phyloP scores from a whole-genome alignment of 306 rosid genomes.

The Malus sieversii region DNA sequence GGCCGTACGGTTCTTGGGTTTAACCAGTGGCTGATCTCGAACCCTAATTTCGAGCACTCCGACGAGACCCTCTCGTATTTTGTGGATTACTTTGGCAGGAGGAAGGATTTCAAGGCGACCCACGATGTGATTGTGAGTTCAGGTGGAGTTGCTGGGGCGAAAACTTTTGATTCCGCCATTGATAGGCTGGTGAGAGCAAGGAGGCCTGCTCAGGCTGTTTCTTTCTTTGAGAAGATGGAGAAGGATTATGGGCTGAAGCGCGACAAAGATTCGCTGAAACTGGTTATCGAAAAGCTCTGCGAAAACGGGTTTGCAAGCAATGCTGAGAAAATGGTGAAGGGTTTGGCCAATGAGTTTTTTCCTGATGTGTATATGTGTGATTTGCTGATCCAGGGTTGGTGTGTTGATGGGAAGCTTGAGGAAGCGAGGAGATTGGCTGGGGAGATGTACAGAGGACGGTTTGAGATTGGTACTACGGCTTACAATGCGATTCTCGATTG shows the following conservation, averaged over 20 bases:
- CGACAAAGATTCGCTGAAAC: conserved; percentile 34
- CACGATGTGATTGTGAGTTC: conserved; percentile 39
- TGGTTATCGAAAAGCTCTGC: conserved; percentile 66
- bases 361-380: conserved; percentile 58
- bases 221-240: conserved; percentile 74
- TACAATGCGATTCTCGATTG: conserved; percentile 74
- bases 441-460: conserved; percentile 83
- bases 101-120: conserved; percentile 70
- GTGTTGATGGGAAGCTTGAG: conserved; percentile 54
- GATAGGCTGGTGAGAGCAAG: conserved; percentile 67
- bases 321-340: conserved; percentile 75
- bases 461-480: conserved; percentile 52
- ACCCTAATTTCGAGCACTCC: conserved; percentile 42
- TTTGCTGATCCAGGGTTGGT: conserved; percentile 61
- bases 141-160: conserved; percentile 33
- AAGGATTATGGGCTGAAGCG: conserved; percentile 56
- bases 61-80: conserved; percentile 61
- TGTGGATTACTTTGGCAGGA: conserved; percentile 57
- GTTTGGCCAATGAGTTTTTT: conserved; percentile 56
- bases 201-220: conserved; percentile 41
- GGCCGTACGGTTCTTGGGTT: conserved; percentile 57
- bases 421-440: conserved; percentile 67
- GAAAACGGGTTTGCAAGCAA: conserved; percentile 50
- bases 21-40: conserved; percentile 49
- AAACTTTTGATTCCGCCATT: conserved; percentile 40